phyloP scores from a whole-genome alignment of 805 yeast genomes.

The Wickerhamiella musiphila region DNA sequence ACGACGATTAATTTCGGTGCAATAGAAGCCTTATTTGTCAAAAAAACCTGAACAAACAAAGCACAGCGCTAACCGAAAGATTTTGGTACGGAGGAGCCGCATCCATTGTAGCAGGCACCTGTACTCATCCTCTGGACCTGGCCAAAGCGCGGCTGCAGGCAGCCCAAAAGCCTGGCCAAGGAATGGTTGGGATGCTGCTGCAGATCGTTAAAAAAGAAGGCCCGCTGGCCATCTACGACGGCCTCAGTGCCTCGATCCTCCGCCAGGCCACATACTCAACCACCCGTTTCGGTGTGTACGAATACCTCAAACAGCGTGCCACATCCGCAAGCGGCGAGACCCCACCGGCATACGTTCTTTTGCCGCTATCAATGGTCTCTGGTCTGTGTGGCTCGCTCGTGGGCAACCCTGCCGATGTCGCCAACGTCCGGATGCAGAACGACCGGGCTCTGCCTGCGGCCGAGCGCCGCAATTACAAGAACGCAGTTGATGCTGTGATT shows the following conservation, averaged over 20 bases:
- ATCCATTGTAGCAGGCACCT: conserved; percentile 24
- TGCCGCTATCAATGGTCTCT: conserved; percentile 71
- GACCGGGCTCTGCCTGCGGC: conserved; percentile 51
- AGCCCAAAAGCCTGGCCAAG: conserved; percentile 47
- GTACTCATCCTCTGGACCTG: conserved; percentile 62
- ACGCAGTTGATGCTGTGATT: conserved; percentile 60
- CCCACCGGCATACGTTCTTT: conserved; percentile 40
- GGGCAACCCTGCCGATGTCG: conserved; percentile 80
- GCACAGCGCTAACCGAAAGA: no score
- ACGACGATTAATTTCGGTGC: no score
- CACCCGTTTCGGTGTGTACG: conserved; percentile 75
- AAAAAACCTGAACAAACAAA: conserved; percentile 1
- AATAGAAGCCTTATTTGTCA: background rate
- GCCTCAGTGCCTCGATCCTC: conserved; percentile 62
- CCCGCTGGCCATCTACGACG: conserved; percentile 51
- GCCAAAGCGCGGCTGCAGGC: conserved; percentile 81
- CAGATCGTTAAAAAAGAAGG: conserved; percentile 47
- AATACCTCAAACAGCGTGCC: conserved; percentile 41
- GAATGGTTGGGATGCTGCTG: conserved; percentile 41
- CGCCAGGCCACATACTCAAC: conserved; percentile 84
- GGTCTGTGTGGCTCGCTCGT: conserved; percentile 74
- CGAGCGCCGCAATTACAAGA: conserved; percentile 52
- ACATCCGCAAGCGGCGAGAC: conserved; percentile 26
- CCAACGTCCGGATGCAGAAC: conserved; percentile 81
- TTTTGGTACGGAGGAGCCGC: conserved; percentile 31